Percentiles rank a stretch among this genome's conserved stretches.
Evolutionary conservation across 169 alveolate species (phyloP).

Genomic region (Miamiensis avidus): DNA sequence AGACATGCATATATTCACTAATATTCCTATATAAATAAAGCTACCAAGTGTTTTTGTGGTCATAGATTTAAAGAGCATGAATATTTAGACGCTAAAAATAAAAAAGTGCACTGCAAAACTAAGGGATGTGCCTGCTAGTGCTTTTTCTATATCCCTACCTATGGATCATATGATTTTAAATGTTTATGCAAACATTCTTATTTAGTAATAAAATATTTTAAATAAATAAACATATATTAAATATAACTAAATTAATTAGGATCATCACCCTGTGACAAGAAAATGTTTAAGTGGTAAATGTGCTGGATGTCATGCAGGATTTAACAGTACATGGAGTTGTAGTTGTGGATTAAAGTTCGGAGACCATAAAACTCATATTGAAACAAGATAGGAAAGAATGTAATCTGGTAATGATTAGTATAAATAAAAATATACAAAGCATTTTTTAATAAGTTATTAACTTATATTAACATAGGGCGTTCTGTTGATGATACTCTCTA

Average conservation of each 20-base stretch:
- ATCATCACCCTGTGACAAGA: constrained; percentile 20
- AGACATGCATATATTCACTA: no score
- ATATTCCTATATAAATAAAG: no score
- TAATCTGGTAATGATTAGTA: constrained; percentile 82
- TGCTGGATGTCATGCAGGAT: constrained; percentile 32
- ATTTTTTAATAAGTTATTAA: no score
- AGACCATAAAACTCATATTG: constrained; percentile 81
- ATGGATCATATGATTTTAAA: constrained; percentile 87
- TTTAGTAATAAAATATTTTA: constrained; percentile 78
- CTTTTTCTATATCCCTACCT: constrained; percentile 82
- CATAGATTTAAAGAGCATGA: constrained; percentile 88
- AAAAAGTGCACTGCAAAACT: constrained; percentile 82
- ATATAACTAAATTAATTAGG: constrained; percentile 54
- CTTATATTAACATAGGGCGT: no score
- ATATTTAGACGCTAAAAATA: constrained; percentile 67
- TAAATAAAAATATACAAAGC: no score
- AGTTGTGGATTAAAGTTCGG: constrained; percentile 79
- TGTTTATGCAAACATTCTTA: constrained; percentile 90
- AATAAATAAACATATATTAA: constrained; percentile 72
- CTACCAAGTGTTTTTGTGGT: constrained; percentile 87
- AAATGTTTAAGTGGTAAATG: no score
- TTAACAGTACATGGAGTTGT: constrained; percentile 82
- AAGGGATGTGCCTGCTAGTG: constrained; percentile 78
- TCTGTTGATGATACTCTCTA: no score
- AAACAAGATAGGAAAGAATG: constrained; percentile 85